Base-by-base conservation (phyloP, 768 basidiomycete species). In the Phanerochaete sordida region DNA sequence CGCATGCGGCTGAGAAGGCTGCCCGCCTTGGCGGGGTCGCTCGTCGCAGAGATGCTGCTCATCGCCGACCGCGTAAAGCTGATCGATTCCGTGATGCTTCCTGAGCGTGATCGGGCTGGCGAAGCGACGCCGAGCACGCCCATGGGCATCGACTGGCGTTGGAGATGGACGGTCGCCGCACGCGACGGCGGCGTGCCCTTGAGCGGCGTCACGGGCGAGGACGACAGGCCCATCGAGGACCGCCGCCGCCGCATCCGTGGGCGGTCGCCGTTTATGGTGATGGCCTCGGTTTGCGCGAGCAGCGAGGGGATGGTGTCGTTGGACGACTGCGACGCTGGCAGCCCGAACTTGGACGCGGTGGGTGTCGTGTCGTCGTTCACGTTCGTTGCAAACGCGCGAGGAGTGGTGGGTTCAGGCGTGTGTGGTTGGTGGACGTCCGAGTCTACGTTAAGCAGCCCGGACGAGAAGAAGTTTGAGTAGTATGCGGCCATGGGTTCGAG, bases 401-500 rank as follows among this genome's bases (percentile, higher is more conserved):
- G 69, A 9, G 72, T 65, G 47, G 62, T 59, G 23, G 68, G 69
- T 46, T 62, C 61, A 24, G 59, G 45, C 13, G 70, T 63, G 52
- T 59, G 63, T 28, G 70, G 66, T 50, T 60, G 63, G 28, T 58
- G 65, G 12, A 68, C 51, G 19, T 61, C 53, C 24, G 63, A 63
- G 45, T 75, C 75, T 4, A 82, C 76, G 15, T 86, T 86, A 37
- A 87, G 82, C 35, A 89, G 78, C 23, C 87, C 87, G 43, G 86
- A 87, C 31, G 86, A 85, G 72, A 89, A 89, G 66, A 89, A 84
- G 8, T 83, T 74, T 30, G 87, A 89, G 66, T 89, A 89, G 47
- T 68, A 65, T 8, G 66, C 64, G 31, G 65, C 61, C 62, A 65
- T 63, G 44, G 39, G 39, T 9, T n/a, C 9, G 45, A n/a, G n/a